phyloP scores from a whole-genome alignment of 2,329 filamentous ascomycete genomes.

The Ophiostoma pallidulum region DNA sequence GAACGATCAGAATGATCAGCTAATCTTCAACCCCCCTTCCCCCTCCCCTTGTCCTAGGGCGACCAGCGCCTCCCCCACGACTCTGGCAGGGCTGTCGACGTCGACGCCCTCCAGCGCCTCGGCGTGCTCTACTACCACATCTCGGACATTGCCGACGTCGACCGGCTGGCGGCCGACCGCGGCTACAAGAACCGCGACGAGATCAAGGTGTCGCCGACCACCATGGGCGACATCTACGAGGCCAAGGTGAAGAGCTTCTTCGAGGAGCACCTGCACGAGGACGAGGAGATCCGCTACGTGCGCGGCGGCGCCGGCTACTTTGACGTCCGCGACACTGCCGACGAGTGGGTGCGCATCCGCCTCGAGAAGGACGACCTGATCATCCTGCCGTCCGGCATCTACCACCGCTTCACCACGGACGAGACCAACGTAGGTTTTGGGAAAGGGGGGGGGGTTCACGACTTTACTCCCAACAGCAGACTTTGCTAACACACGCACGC shows the following conservation, averaged over 20 bases:
- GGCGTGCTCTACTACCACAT: slow-evolving; percentile 74
- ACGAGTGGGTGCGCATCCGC: slow-evolving; percentile 81
- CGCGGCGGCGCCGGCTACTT: slow-evolving; percentile 84
- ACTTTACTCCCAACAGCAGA: background rate
- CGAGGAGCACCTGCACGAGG: slow-evolving; percentile 90
- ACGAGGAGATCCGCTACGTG: slow-evolving; percentile 97
- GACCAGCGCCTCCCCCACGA: slow-evolving; percentile 90
- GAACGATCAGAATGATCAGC: too few relatives aligned
- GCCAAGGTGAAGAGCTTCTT: slow-evolving; percentile 92
- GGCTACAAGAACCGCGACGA: slow-evolving; percentile 93
- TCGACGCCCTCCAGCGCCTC: slow-evolving; percentile 57
- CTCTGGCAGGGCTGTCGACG: slow-evolving; percentile 60
- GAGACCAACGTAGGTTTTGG: slow-evolving; percentile 65
- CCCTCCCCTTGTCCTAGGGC: slow-evolving; percentile 51
- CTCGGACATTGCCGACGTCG: slow-evolving; percentile 54
- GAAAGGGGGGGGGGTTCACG: too few relatives aligned
- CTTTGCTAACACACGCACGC: too few relatives aligned
- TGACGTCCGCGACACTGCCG: slow-evolving; percentile 73
- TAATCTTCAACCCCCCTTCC: too few relatives aligned
- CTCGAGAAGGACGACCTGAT: slow-evolving; percentile 84
- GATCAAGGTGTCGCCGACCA: slow-evolving; percentile 76
- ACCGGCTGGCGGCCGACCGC: slow-evolving; percentile 63
- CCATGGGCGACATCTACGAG: slow-evolving; percentile 82
- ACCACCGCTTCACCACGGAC: slow-evolving; percentile 95
- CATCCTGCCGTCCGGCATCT: slow-evolving; percentile 89